phyloP scores from a whole-genome alignment of 306 rosid species.

The Dalbergia cochinchinensis region DNA sequence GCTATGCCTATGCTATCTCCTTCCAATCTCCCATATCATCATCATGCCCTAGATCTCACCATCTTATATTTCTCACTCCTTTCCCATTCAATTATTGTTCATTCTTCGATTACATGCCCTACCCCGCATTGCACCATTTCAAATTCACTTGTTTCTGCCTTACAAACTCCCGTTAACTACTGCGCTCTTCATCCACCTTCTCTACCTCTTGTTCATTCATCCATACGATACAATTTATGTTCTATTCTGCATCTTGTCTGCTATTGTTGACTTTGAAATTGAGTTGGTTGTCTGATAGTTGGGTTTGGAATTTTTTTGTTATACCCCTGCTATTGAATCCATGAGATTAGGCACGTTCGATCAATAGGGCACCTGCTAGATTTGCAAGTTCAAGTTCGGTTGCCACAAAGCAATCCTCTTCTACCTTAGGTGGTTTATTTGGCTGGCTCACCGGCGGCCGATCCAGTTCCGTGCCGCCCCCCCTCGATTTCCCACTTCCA shows the following conservation, averaged over 20 bases:
- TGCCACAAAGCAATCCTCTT: conserved; percentile 56
- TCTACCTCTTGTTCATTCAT: too few relatives aligned
- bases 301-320: background rate
- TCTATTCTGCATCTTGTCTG: background rate
- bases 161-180: too few relatives aligned
- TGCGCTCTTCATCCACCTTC: too few relatives aligned
- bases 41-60: conserved; percentile 40
- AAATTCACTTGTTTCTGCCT: background rate
- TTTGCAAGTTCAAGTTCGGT: conserved; percentile 72
- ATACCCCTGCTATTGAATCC: conserved; percentile 7
- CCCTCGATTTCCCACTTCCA: conserved; percentile 73
- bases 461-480: conserved; percentile 67
- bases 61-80: background rate
- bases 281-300: conserved; percentile 36
- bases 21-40: conserved; percentile 9
- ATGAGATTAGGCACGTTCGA: conserved; percentile 63
- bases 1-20: background rate
- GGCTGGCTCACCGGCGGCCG: conserved; percentile 80
- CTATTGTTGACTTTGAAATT: background rate
- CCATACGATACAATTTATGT: background rate
- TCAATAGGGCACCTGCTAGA: conserved; percentile 58
- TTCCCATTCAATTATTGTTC: background rate
- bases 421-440: conserved; percentile 71
- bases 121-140: background rate
- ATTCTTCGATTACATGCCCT: background rate